Evolutionary conservation across 2,329 filamentous ascomycete species (phyloP), one percentile per base, ranked within the genome.

Genomic region (Alternaria ethzedia): DNA sequence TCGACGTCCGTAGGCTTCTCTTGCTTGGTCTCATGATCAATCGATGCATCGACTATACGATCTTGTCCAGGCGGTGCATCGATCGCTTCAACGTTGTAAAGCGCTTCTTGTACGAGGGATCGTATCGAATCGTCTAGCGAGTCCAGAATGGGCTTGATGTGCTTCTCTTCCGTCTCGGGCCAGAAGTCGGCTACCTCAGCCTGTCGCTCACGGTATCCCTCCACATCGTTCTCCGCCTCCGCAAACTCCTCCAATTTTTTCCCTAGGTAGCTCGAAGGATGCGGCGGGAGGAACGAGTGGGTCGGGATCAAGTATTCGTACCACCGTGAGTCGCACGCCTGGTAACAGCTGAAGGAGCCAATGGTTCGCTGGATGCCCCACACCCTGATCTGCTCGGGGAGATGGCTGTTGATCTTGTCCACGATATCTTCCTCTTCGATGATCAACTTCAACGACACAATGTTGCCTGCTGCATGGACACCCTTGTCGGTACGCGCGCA

Each of bases 401-500:
- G 85, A 59, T 92, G 84, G 36, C 89, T 87, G 81, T 99, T 99
- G 86, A 99, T 97, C 82, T 93, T 97, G 60, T 94, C 84, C 23
- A 98, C 90, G 52, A 97, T 88, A 66, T 97, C 89, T 11, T 89
- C 86, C 62, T 98, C 95, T 80, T 98, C 95, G 51, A 97, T 90
- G 73, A 99, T 98, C 71, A 99, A 85, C 83, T 99, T 99, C 74
- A 98, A 81, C 30, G 93, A 97, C 66, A 98, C 93, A 75, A 98
- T 90, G 76, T 98, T 98, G 56, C 95, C 96, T 2, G 95, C 95
- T 1, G 95, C 95, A 79, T 98, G 95, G 2, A 98, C 95, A 58
- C 96, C 96, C 84, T 98, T 99, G 83, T 99, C 96, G 0, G 96
- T 99, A 67, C 96, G 88, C 5, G 96, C 96, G 80, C 96, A 99